A percentile compares a stretch with the other conserved stretches of the same genome.
These are phyloP conservation scores for Colletotrichum brevisporum DNA, from an alignment of 2,329 filamentous ascomycete genomes.

Conservation along the genomic window DNA sequence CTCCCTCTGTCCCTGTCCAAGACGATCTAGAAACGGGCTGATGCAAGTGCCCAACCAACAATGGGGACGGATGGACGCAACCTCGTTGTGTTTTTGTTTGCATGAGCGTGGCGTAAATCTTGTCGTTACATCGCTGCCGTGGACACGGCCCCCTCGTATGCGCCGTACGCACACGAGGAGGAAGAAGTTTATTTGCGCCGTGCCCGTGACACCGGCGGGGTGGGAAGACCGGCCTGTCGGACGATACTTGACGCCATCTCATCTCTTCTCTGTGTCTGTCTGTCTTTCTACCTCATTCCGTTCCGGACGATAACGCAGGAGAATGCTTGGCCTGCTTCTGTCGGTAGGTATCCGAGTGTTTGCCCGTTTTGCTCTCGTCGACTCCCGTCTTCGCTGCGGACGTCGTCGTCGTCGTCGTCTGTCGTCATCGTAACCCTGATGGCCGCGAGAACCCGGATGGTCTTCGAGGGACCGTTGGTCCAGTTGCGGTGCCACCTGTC, in stretches of 20 bases:
- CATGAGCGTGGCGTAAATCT: neutral
- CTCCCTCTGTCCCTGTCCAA: neutral
- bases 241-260: too few relatives aligned
- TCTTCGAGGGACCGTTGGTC: too few relatives aligned
- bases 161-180: neutral
- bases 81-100: neutral
- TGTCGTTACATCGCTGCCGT: neutral
- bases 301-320: neutral
- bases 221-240: neutral
- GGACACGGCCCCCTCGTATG: neutral
- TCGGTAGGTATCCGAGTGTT: too few relatives aligned
- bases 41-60: neutral
- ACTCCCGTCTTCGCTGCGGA: neutral
- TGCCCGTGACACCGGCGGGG: neutral
- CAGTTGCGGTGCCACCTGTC: too few relatives aligned
- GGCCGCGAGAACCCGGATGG: conserved; percentile 15
- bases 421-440: conserved; percentile 6
- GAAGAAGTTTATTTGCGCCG: neutral
- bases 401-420: conserved; percentile 9
- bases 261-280: too few relatives aligned
- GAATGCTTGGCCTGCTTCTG: conserved; percentile 3
- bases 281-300: neutral
- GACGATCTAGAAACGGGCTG: neutral
- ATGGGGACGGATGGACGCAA: neutral
- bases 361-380: neutral